phyloP scores from a whole-genome alignment of 129 eudicot species.

The Centaurea solstitialis region DNA sequence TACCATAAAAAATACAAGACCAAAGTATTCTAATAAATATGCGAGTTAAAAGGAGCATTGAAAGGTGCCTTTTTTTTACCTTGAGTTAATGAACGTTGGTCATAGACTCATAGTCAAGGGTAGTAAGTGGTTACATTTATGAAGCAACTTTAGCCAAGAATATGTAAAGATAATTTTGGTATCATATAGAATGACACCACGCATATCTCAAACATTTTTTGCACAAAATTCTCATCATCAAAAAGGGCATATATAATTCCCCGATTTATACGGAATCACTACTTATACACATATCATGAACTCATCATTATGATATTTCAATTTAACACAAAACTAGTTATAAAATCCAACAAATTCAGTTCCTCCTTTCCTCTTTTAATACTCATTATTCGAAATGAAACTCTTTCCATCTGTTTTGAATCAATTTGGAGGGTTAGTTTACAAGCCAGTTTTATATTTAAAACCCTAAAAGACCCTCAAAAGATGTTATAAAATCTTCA shows the following conservation, averaged over 20 bases:
- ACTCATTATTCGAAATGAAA: background rate
- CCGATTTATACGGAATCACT: background rate
- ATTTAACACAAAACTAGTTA: background rate
- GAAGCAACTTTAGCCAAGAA: slow-evolving; percentile 39
- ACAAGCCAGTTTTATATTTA: background rate
- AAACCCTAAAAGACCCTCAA: background rate
- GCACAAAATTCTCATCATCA: slow-evolving; percentile 17
- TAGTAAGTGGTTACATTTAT: slow-evolving; percentile 33
- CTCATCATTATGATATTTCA: slow-evolving; percentile 5
- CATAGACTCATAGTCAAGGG: slow-evolving; percentile 36
- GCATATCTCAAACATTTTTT: slow-evolving; percentile 24
- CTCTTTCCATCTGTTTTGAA: background rate
- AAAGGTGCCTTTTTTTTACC: slow-evolving; percentile 14
- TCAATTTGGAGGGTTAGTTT: background rate
- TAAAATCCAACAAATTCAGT: background rate
- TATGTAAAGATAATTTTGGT: slow-evolving; percentile 32
- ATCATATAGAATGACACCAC: slow-evolving; percentile 28
- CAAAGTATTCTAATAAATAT: slow-evolving; percentile 5
- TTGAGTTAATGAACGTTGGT: slow-evolving; percentile 25
- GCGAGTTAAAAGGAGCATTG: slow-evolving; percentile 20
- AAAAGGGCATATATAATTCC: slow-evolving; percentile 37
- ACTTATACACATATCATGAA: slow-evolving; percentile 15
- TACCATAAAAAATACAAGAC: too few species aligned
- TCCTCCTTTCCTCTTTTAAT: background rate
- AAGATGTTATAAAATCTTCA: slow-evolving; percentile 12